Conservation (phyloP, 2,329 filamentous ascomycete genomes). For the Stylonectria norvegica region DNA sequence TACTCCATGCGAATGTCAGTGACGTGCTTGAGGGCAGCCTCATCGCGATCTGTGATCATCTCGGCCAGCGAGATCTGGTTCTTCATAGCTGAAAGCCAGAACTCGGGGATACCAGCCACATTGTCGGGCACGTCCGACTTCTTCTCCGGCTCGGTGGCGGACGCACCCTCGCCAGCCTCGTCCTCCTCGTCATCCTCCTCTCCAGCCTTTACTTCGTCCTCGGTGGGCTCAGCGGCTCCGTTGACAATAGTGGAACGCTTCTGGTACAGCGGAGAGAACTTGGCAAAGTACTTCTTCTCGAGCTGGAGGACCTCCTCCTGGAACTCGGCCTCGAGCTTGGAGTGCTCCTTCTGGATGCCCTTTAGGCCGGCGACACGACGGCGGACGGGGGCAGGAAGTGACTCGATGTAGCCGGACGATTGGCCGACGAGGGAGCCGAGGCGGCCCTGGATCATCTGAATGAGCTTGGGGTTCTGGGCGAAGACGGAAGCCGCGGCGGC, state of each 20-base stretch:
- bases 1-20: constrained; percentile 98
- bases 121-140: constrained; percentile 54
- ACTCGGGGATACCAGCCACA: constrained; percentile 87
- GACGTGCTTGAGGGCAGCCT: constrained; percentile 85
- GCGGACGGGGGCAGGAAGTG: constrained; percentile 81
- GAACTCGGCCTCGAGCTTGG: constrained; percentile 96
- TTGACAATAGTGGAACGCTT: constrained; percentile 93
- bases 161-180: constrained; percentile 60
- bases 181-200: constrained; percentile 77
- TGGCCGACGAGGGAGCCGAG: constrained; percentile 89
- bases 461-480: constrained; percentile 89
- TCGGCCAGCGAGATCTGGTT: constrained; percentile 96
- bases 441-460: constrained; percentile 97
- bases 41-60: constrained; percentile 97
- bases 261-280: constrained; percentile 96
- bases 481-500: constrained; percentile 86
- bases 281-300: constrained; percentile 99
- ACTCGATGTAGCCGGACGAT: constrained; percentile 97
- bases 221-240: constrained; percentile 78
- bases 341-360: constrained; percentile 97
- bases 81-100: constrained; percentile 99
- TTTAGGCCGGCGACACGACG: constrained; percentile 93
- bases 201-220: constrained; percentile 81
- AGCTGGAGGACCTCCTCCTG: constrained; percentile 97
- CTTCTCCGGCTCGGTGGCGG: constrained; percentile 53